Percentiles rank a stretch among this genome's conserved stretches.
Evolutionary conservation across 1,284 basidiomycete species (phyloP).

Genomic region (Volvariella volvacea): DNA sequence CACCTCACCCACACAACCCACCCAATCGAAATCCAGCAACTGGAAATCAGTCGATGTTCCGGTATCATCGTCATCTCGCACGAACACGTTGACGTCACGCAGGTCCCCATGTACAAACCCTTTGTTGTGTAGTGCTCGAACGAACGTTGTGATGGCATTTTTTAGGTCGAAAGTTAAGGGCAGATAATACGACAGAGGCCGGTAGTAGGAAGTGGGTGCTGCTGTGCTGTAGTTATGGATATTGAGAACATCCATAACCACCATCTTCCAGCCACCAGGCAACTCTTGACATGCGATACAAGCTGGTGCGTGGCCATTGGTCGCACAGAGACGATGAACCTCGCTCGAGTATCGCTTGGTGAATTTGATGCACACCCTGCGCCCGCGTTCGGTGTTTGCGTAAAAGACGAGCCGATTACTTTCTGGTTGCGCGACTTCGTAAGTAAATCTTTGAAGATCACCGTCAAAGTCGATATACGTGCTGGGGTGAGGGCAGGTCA

Average conservation of each 20-base stretch:
- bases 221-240: no score
- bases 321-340: conserved; percentile 13
- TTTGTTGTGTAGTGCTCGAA: conserved; percentile 12
- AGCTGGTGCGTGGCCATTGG: conserved; percentile 13
- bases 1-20: conserved; percentile 15
- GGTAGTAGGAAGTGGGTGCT: no score
- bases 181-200: conserved; percentile 10
- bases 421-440: no score
- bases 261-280: conserved; percentile 12
- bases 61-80: conserved; percentile 5
- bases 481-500: no score
- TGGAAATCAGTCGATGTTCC: no score
- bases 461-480: no score
- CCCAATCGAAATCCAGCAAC: conserved; percentile 24
- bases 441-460: no score
- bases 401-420: no score
- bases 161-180: neutral
- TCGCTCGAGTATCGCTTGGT: conserved; percentile 13
- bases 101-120: conserved; percentile 21
- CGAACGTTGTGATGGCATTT: neutral
- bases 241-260: conserved; percentile 12
- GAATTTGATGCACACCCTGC: conserved; percentile 18
- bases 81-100: conserved; percentile 17
- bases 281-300: conserved; percentile 11
- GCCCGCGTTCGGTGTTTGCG: no score